Evolutionary conservation across 495 filamentous ascomycete genomes (phyloP), one percentile per base, ranked within the genome.

Genomic region (Neurospora sp.): DNA sequence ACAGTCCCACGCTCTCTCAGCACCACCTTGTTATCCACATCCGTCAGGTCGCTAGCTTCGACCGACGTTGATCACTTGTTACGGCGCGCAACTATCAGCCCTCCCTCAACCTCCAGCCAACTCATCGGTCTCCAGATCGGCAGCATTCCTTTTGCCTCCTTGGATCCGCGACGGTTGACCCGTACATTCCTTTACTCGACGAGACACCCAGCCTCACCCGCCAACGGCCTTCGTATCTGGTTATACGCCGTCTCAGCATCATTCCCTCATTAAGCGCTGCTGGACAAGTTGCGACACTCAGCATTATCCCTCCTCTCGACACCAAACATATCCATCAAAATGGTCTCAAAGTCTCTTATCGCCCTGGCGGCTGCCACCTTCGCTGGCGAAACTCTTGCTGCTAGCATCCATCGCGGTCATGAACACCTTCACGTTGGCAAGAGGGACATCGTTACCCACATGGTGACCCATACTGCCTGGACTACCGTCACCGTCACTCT

Each of bases 21-120:
- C 54, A 66, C 54, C 54, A 70, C 74, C 73, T 73, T 71, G 71
- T 78, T 79, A 69, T 69, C 71, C 37, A n/a, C 20, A 69, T 70
- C 71, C 39, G 72, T 44, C 73, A 41, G 81, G 82, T 83, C 77
- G 82, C 84, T 78, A 85, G 82, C 77, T 77, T 82, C 82, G 80
- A 82, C 74, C 79, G 76, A 77, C 39, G 46, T 49, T 73, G 71
- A 72, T 69, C 72, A 72, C 71, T 40, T 70, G 73, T 72, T 62
- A 4, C 49, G 49, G 49, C 23, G 23, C 49, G 49, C 75, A 75
- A 78, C 74, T 72, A 73, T 79, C 75, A 72, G 60, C 69, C 72
- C 72, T 66, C 75, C 69, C 73, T 76, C 76, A 71, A 74, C 73
- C 74, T 74, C 71, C 72, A 49, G 62, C 72, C 31, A 69, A 35